Evolutionary conservation across 352 stramenopile genomes (phyloP), one percentile per base, ranked within the genome.

Genomic region (Pelagophyceae sp.): DNA sequence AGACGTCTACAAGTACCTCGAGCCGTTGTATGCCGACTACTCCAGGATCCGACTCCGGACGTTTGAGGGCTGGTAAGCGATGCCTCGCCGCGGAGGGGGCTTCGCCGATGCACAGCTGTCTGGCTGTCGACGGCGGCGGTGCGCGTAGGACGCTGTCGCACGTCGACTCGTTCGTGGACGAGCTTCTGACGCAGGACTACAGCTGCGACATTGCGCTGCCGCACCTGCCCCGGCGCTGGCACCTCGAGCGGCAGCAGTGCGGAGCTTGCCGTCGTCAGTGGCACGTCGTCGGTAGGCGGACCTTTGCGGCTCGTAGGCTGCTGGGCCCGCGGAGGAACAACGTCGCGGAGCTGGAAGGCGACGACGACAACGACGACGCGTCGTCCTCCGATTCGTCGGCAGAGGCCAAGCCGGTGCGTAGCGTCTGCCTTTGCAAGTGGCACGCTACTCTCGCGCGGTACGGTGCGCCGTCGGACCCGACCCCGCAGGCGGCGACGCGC

Each of bases 101-200:
- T 65, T n/a, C 5, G n/a, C 58, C 32, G 29, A 11, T 31, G 32
- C 32, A 31, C 32, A n/a, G 58, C 58, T 65, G 5, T n/a, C 58
- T 65, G n/a, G 58, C 58, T 72, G 20, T 15, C 25, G 37, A 0
- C 32, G 27, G 76, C 71, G n/a, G n/a, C n/a, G 94, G 94, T n/a
- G n/a, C n/a, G n/a, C n/a, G n/a, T n/a, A n/a, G n/a, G n/a, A 90
- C 92, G 74, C 88, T 98, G 38, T 91, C 89, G 5, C 87, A 97
- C 78, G 91, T 99, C 77, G 95, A 99, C 86, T 91, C 98, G 83
- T 93, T 98, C 37, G 88, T 97, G 0, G 94, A 99, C 78, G 85
- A 93, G 72, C 85, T 99, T 40, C 84, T 99, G 45, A 87, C 81
- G 17, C 85, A 96, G 50, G 89, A 97, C 74, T 91, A 90, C 76